phyloP scores from a whole-genome alignment of 495 filamentous ascomycete species.

The Hypoxylon crocopeplum region DNA sequence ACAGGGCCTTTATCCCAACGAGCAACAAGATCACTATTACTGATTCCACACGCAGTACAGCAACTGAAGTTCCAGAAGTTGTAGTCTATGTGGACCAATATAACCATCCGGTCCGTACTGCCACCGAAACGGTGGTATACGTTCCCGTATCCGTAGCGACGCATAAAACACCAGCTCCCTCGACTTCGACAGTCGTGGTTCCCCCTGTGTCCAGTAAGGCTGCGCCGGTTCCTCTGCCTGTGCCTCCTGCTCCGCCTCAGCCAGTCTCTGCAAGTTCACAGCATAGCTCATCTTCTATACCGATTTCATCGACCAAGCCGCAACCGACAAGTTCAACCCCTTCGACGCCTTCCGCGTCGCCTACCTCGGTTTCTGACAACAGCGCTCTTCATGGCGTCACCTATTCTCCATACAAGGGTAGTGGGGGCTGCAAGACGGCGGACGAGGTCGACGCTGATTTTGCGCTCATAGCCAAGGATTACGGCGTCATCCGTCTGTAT shows the following conservation, averaged over 20 bases:
- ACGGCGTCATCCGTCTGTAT: constrained; percentile 75
- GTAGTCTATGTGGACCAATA: constrained; percentile 70
- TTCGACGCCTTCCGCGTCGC: constrained; percentile 10
- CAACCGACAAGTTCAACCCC: constrained; percentile 14
- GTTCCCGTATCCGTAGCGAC: constrained; percentile 31
- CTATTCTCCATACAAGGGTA: constrained; percentile 76
- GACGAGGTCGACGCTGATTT: constrained; percentile 70
- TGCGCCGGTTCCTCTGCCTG: constrained; percentile 8
- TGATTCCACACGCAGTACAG: constrained; percentile 18
- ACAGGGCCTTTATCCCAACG: constrained; percentile 15
- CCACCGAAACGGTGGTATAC: constrained; percentile 40
- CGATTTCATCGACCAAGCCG: constrained; percentile 21
- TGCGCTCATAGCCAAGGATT: constrained; percentile 53
- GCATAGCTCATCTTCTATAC: constrained; percentile 19
- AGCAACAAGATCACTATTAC: constrained; percentile 35
- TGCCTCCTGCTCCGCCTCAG: background rate
- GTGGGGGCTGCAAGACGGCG: constrained; percentile 70
- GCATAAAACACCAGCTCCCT: constrained; percentile 3
- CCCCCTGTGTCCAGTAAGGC: constrained; percentile 21
- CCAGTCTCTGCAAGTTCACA: background rate
- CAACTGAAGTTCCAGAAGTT: constrained; percentile 52
- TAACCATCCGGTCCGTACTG: constrained; percentile 59
- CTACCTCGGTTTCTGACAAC: constrained; percentile 11
- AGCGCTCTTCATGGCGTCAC: constrained; percentile 62
- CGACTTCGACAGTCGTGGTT: constrained; percentile 12